Evolutionary conservation across 257 asterid genomes (phyloP).

Genomic region (Buddleja alternifolia): DNA sequence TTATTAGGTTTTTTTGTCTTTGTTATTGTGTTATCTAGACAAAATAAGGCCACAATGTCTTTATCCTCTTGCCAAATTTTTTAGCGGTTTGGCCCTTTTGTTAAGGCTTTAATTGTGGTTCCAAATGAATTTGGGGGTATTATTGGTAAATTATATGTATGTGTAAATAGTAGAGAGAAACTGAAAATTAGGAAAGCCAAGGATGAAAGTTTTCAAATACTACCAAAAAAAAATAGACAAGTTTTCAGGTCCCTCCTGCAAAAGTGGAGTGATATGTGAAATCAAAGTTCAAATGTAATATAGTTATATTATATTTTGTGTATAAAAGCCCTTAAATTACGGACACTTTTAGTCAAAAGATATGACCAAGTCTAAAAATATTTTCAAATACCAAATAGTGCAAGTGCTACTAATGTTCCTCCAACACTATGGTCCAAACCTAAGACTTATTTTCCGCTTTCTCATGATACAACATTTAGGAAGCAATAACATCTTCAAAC

Average conservation of each 20-base stretch:
- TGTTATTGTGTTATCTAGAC: neutral
- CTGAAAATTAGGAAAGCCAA: neutral
- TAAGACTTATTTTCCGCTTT: no score
- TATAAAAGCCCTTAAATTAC: slow-evolving; percentile 15
- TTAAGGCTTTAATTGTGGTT: neutral
- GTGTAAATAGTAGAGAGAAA: neutral
- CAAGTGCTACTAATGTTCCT: slow-evolving; percentile 1
- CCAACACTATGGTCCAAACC: neutral
- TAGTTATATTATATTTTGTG: neutral
- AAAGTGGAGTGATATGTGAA: slow-evolving; percentile 17
- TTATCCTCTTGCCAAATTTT: neutral
- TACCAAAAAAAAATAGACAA: no score
- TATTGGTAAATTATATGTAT: no score
- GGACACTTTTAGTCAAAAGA: slow-evolving; percentile 21
- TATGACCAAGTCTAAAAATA: neutral
- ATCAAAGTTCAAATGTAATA: neutral
- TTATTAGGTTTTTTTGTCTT: neutral
- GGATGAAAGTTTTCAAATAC: no score
- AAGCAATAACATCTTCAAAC: no score
- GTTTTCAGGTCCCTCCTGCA: slow-evolving; percentile 2
- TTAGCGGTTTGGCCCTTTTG: neutral
- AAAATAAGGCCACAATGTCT: neutral
- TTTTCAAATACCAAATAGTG: neutral
- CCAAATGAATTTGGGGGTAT: neutral
- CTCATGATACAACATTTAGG: no score